Evolutionary conservation across 257 asterid species (phyloP).

Genomic region (Coffea eugenioides): DNA sequence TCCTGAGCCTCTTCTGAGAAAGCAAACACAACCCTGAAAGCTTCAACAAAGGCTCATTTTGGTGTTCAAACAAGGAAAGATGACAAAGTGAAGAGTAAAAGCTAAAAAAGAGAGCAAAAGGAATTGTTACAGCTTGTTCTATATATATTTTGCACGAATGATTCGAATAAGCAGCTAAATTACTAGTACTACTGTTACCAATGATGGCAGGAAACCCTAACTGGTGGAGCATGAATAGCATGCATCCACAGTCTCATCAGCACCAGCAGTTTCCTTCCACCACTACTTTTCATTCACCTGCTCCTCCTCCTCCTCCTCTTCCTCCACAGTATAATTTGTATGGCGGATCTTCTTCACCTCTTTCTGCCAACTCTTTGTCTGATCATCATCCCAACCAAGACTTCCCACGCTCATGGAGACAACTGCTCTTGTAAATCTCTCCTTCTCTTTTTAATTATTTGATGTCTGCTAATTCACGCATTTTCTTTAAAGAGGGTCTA

Average conservation of each 20-base stretch:
- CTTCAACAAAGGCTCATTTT: slow-evolving; percentile 41
- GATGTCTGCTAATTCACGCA: neutral
- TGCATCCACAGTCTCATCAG: slow-evolving; percentile 37
- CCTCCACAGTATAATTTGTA: slow-evolving; percentile 23
- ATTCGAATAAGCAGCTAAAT: neutral
- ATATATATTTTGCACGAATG: slow-evolving; percentile 9
- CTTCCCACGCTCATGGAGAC: slow-evolving; percentile 78
- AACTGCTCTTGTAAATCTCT: slow-evolving; percentile 43
- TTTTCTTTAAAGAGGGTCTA: neutral
- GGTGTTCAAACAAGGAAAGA: slow-evolving; percentile 37
- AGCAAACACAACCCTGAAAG: slow-evolving; percentile 37
- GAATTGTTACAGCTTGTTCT: neutral
- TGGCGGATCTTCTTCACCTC: slow-evolving; percentile 26
- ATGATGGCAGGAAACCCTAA: slow-evolving; percentile 98
- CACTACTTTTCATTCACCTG: slow-evolving; percentile 9
- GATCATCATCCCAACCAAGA: slow-evolving; percentile 30
- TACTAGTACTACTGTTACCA: slow-evolving; percentile 16
- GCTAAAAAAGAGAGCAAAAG: slow-evolving; percentile 10
- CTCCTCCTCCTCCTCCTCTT: slow-evolving; percentile 11
- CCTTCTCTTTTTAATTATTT: neutral
- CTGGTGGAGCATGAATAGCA: slow-evolving; percentile 67
- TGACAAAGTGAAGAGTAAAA: slow-evolving; percentile 33
- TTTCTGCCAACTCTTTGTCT: slow-evolving; percentile 19
- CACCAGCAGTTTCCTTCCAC: slow-evolving; percentile 22
- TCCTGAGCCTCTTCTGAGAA: slow-evolving; percentile 33